phyloP scores from a whole-genome alignment of 2,329 filamentous ascomycete species.

The Trichoderma hamatum region DNA sequence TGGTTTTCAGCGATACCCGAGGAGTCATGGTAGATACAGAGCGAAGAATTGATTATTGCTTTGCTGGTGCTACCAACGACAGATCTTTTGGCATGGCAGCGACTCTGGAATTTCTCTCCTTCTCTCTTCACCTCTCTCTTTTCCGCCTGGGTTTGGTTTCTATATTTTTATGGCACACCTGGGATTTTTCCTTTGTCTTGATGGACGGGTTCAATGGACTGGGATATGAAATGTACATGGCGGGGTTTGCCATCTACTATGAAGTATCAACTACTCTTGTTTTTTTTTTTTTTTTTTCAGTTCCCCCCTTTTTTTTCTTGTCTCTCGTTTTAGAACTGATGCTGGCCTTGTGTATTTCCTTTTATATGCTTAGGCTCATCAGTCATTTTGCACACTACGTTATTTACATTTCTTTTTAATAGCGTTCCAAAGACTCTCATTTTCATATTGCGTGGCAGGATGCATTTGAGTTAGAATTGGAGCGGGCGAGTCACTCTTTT shows the following conservation, averaged over 20 bases:
- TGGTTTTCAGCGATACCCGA: conserved; percentile 42
- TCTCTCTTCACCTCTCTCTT: not conserved
- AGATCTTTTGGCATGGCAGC: not conserved
- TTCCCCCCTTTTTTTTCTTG: not conserved
- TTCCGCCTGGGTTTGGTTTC: not conserved
- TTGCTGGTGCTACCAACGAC: conserved; percentile 11
- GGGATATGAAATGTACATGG: conserved; percentile 17
- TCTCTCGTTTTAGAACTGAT: conserved; percentile 1
- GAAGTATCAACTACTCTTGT: conserved; percentile 7
- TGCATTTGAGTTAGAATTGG: not conserved
- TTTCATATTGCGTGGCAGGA: not conserved
- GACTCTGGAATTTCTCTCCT: not conserved
- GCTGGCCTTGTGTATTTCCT: not conserved
- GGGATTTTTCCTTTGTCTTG: not conserved
- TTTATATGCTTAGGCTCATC: conserved; percentile 9
- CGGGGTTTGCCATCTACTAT: conserved; percentile 7
- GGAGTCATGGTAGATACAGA: conserved; percentile 32
- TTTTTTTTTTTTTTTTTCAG: not conserved
- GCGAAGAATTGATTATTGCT: conserved; percentile 4
- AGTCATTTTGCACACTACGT: conserved; percentile 6
- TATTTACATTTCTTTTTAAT: not conserved
- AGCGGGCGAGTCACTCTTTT: not conserved
- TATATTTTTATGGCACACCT: not conserved
- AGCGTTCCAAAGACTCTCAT: not conserved
- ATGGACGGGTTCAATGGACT: not conserved